Evolutionary conservation across 768 basidiomycete species (phyloP).

Genomic region (Amanita muscaria): DNA sequence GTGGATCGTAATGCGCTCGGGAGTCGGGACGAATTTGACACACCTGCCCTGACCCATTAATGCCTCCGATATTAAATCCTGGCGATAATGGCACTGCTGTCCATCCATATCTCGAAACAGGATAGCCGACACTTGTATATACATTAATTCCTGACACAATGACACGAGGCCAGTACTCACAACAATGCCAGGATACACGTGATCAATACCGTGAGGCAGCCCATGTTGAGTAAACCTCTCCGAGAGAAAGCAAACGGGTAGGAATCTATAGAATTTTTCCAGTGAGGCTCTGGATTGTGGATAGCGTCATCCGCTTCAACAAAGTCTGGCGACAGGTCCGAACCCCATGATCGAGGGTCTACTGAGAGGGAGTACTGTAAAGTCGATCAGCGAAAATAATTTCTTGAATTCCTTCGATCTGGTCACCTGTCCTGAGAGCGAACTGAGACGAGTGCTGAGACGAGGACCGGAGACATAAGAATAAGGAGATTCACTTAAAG

Average conservation of each 20-base stretch:
- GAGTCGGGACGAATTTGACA: constrained; percentile 12
- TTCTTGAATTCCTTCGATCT: no score
- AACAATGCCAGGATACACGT: constrained; percentile 44
- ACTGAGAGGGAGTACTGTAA: constrained; percentile 53
- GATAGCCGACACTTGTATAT: constrained; percentile 37
- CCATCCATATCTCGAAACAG: constrained; percentile 18
- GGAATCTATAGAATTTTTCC: constrained; percentile 19
- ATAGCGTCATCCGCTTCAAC: constrained; percentile 65
- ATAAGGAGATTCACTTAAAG: constrained; percentile 27
- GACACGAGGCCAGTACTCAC: no score
- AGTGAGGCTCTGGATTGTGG: constrained; percentile 50
- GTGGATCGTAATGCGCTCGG: constrained; percentile 17
- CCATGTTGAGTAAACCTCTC: constrained; percentile 63
- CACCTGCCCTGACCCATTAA: constrained; percentile 62
- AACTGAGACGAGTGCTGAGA: constrained; percentile 31
- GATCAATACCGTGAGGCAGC: constrained; percentile 54
- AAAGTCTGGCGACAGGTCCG: constrained; percentile 42
- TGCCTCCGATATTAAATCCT: constrained; percentile 41
- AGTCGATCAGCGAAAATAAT: constrained; percentile 1
- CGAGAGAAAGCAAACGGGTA: constrained; percentile 40
- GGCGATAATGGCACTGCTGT: background rate
- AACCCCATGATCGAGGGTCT: constrained; percentile 62
- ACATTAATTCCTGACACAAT: no score
- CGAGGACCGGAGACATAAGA: constrained; percentile 32
- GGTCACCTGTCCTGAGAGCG: constrained; percentile 38